Evolutionary conservation across 2,329 filamentous ascomycete genomes (phyloP), one percentile per base, ranked within the genome.

Genomic region (Juglanconis juglandina): DNA sequence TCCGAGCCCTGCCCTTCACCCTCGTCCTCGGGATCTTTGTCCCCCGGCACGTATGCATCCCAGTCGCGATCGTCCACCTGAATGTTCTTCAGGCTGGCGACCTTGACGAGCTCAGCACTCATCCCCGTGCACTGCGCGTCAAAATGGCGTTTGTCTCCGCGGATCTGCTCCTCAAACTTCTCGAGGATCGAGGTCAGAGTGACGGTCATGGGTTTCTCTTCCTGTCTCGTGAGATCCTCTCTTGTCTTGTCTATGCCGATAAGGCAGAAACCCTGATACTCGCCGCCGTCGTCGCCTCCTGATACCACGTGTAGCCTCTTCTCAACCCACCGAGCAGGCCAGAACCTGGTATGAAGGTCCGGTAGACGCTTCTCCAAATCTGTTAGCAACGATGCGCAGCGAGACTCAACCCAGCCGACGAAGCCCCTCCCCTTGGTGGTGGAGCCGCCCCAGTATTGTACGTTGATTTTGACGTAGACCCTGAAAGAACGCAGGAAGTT

Each of bases 401-500:
- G 78, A 7, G 84, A 87, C 66, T 89, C 86, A 2, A 89, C 70
- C 86, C 86, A 89, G 10, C 84, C 83, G 0, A 88, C 73, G 52
- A 87, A 79, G 11, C 76, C 74, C 24, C 79, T 81, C 1, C 84
- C 83, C 57, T 80, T 83, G 1, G 77, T 72, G 1, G 79, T 72
- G 2, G 84, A 84, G 6, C 80, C 72, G 1, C 85, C 86, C 87
- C 87, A 90, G 70, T 87, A 89, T 51, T 87, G 84, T 1, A 84
- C 77, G 59, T 87, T 82, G 55, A 90, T 79, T 66, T 82, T 84
- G 59, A 86, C 71, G 66, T 86, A 90, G 56, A 74, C 81, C 58
- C 75, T 79, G 68, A 83, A 84, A 0, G 72, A 67, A 1, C 65
- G 65, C 5, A 88, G 67, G 64, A 89, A 89, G 3, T 80, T 76